Conservation (phyloP, 441 rosid species). For the Oxalis stricta region DNA sequence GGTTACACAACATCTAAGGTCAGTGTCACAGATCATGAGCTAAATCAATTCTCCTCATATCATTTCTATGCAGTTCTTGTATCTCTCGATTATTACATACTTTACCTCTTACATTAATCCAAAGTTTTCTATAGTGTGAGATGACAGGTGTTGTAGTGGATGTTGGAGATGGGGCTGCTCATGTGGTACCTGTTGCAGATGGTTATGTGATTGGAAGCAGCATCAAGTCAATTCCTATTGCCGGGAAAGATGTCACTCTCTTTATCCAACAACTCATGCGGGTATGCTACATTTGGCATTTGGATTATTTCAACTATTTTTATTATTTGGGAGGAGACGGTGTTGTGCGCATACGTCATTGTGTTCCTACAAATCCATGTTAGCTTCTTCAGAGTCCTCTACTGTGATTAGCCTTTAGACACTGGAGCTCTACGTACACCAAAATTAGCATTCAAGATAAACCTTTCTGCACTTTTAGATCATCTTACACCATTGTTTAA, state of each 20-base stretch:
- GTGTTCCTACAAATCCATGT: background rate
- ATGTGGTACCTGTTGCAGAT: conserved; percentile 96
- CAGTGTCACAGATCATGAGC: conserved; percentile 8
- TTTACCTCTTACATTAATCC: conserved; percentile 29
- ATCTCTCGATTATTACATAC: background rate
- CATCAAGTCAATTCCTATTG: conserved; percentile 81
- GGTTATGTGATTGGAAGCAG: conserved; percentile 98
- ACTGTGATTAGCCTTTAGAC: background rate
- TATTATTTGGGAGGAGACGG: background rate
- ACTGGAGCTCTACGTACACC: background rate
- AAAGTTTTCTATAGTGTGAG: conserved; percentile 68
- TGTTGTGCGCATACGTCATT: background rate
- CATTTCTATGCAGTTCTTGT: background rate
- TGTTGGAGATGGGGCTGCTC: conserved; percentile 96
- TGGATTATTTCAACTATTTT: background rate
- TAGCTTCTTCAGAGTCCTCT: background rate
- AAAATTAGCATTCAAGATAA: no score
- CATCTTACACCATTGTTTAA: background rate
- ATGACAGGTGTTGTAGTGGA: conserved; percentile 99
- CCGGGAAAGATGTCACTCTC: conserved; percentile 86
- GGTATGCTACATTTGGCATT: conserved; percentile 27
- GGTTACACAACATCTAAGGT: conserved; percentile 97
- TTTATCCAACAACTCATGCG: conserved; percentile 98
- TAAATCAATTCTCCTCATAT: background rate
- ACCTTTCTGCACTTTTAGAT: background rate